These are phyloP conservation scores for Rosellinia necatrix DNA, from an alignment of 2,329 filamentous ascomycete species.

Conservation along the genomic window DNA sequence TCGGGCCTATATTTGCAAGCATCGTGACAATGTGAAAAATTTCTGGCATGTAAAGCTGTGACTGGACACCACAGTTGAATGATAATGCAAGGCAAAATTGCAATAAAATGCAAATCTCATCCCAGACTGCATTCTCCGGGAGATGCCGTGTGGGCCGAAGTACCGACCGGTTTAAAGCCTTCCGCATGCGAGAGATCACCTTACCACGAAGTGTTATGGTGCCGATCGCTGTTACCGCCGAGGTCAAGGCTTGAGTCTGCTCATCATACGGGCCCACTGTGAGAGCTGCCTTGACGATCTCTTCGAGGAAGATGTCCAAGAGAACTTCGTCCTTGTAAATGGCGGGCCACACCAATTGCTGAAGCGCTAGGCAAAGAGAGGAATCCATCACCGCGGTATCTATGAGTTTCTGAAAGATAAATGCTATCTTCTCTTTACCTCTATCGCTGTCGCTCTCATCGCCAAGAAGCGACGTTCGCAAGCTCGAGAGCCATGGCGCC, in stretches of 20 bases:
- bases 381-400: conserved; percentile 67
- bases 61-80: conserved; percentile 69
- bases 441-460: conserved; percentile 68
- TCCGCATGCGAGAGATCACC: conserved; percentile 67
- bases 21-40: conserved; percentile 74
- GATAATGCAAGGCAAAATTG: conserved; percentile 69
- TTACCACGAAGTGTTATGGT: conserved; percentile 69
- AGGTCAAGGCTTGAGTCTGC: conserved; percentile 63
- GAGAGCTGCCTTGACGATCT: conserved; percentile 67
- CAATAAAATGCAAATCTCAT: conserved; percentile 69
- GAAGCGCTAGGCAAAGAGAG: conserved; percentile 62
- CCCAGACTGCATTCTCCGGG: conserved; percentile 70
- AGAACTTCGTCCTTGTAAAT: conserved; percentile 68
- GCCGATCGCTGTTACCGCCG: conserved; percentile 65
- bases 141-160: conserved; percentile 67
- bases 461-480: conserved; percentile 63
- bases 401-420: conserved; percentile 68
- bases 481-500: conserved; percentile 68
- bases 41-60: conserved; percentile 70
- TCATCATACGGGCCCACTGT: conserved; percentile 62
- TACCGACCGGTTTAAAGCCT: conserved; percentile 69
- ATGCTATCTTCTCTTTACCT: conserved; percentile 66
- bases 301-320: conserved; percentile 69
- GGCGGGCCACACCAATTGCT: conserved; percentile 68
- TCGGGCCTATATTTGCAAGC: conserved; percentile 67